Percentiles rank a stretch among this genome's conserved stretches.
phyloP scores from a whole-genome alignment of 2,329 filamentous ascomycete genomes.

The Coniochaeta pulveracea region DNA sequence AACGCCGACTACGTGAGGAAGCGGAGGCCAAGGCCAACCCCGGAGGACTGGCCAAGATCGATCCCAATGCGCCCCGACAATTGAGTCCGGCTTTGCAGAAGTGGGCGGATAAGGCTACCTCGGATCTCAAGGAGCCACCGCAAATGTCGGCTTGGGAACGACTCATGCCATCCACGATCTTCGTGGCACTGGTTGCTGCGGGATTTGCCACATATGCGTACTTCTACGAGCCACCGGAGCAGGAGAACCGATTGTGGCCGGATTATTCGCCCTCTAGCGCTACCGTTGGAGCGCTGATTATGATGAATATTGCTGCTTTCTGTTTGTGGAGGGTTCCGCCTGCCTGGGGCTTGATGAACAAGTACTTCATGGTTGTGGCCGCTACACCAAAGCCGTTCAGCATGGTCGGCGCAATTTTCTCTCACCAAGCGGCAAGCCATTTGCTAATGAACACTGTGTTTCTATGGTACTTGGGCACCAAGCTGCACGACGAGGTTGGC shows the following conservation, averaged over 20 bases:
- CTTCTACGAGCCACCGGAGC: slow-evolving; percentile 38
- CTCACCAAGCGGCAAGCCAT: slow-evolving; percentile 54
- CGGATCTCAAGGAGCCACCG: slow-evolving; percentile 38
- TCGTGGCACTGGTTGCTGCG: slow-evolving; percentile 32
- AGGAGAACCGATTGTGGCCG: slow-evolving; percentile 40
- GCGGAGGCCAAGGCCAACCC: slow-evolving; percentile 29
- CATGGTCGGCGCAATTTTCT: slow-evolving; percentile 55
- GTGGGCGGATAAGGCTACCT: slow-evolving; percentile 30
- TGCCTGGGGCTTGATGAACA: slow-evolving; percentile 55
- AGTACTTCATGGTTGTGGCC: slow-evolving; percentile 53
- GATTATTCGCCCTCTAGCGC: slow-evolving; percentile 50
- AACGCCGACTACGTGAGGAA: slow-evolving; percentile 10
- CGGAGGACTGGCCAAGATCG: slow-evolving; percentile 30
- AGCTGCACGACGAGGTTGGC: slow-evolving; percentile 59
- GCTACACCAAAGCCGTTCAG: slow-evolving; percentile 52
- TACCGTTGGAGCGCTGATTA: slow-evolving; percentile 52
- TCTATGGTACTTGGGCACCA: slow-evolving; percentile 55
- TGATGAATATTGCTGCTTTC: slow-evolving; percentile 45
- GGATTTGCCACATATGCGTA: slow-evolving; percentile 30
- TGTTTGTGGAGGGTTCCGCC: slow-evolving; percentile 52
- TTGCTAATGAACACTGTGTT: slow-evolving; percentile 52
- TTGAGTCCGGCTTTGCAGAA: slow-evolving; percentile 27
- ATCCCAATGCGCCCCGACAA: slow-evolving; percentile 21
- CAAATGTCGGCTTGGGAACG: slow-evolving; percentile 40
- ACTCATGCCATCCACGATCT: slow-evolving; percentile 40